A percentile compares a stretch with the other conserved stretches of the same genome.
Evolutionary conservation across 176 grass and related monocot species (phyloP).

Genomic region (Hyparrhenia diplandra): DNA sequence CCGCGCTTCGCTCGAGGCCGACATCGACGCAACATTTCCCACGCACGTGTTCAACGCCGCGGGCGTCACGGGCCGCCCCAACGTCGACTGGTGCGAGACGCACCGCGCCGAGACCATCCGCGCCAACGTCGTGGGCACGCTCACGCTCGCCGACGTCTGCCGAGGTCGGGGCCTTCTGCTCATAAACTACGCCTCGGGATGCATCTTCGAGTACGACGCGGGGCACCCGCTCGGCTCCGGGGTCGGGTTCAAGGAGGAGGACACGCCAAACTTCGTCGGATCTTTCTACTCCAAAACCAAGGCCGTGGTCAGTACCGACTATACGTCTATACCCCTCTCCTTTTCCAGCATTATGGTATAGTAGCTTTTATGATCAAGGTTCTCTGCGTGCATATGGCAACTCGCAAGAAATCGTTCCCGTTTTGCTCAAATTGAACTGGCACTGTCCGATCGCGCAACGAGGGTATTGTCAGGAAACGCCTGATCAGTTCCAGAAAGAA

Average conservation of each 20-base stretch:
- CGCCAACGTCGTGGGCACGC: conserved; percentile 77
- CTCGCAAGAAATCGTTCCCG: neutral
- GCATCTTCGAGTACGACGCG: conserved; percentile 89
- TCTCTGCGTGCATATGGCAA: no score
- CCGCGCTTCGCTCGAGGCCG: conserved; percentile 54
- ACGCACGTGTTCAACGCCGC: conserved; percentile 87
- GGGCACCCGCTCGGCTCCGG: conserved; percentile 56
- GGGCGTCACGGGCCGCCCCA: conserved; percentile 83
- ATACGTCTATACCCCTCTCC: neutral
- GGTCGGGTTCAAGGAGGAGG: conserved; percentile 80
- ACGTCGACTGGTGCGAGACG: conserved; percentile 89
- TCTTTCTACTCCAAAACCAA: conserved; percentile 94
- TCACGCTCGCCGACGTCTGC: conserved; percentile 83
- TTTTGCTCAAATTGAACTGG: neutral
- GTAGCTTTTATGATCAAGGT: neutral
- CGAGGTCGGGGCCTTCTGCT: conserved; percentile 53
- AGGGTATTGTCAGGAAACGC: no score
- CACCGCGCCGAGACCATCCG: conserved; percentile 71
- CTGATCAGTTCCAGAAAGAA: no score
- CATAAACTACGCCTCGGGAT: conserved; percentile 77
- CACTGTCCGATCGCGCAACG: neutral
- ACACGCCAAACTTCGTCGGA: conserved; percentile 76
- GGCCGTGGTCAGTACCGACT: conserved; percentile 68
- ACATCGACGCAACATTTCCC: conserved; percentile 46
- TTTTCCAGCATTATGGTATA: neutral